These are phyloP conservation scores for Psilocybe subaeruginosa DNA, from an alignment of 768 basidiomycete species.

Conservation along the genomic window DNA sequence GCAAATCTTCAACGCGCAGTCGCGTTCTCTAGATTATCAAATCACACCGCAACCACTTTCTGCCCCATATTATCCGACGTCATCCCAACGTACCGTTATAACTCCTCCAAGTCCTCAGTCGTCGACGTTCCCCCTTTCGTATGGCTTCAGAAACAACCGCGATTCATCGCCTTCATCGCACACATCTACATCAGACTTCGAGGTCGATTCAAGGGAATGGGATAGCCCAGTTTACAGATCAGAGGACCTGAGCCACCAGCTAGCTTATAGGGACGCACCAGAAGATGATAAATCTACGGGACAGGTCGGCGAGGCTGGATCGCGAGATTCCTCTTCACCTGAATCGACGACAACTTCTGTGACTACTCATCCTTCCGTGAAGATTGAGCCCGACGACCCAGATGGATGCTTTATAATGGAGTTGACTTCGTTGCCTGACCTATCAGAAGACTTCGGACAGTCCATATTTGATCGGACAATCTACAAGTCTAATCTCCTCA, in stretches of 20 bases:
- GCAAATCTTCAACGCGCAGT: not conserved
- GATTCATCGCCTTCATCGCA: conserved; percentile 25
- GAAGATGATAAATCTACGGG: conserved; percentile 6
- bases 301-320: conserved; percentile 1
- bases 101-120: conserved; percentile 12
- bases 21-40: conserved; percentile 7
- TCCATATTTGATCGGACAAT: conserved; percentile 14
- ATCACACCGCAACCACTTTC: conserved; percentile 3
- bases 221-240: conserved; percentile 11
- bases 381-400: conserved; percentile 42
- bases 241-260: conserved; percentile 4
- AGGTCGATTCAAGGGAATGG: conserved; percentile 14
- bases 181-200: conserved; percentile 21
- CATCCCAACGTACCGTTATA: conserved; percentile 19
- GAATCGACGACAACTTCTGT: conserved; percentile 16
- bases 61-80: conserved; percentile 22
- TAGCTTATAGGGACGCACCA: not conserved
- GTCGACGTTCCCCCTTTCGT: conserved; percentile 3
- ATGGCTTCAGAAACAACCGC: conserved; percentile 18
- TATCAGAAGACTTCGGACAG: not conserved
- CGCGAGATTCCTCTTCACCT: conserved; percentile 14
- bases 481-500: conserved; percentile 24
- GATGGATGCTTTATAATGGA: conserved; percentile 50
- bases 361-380: conserved; percentile 29
- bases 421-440: conserved; percentile 27